These are phyloP conservation scores for Pestalotiopsis sp. DNA, from an alignment of 2,329 filamentous ascomycete species.

Conservation along the genomic window DNA sequence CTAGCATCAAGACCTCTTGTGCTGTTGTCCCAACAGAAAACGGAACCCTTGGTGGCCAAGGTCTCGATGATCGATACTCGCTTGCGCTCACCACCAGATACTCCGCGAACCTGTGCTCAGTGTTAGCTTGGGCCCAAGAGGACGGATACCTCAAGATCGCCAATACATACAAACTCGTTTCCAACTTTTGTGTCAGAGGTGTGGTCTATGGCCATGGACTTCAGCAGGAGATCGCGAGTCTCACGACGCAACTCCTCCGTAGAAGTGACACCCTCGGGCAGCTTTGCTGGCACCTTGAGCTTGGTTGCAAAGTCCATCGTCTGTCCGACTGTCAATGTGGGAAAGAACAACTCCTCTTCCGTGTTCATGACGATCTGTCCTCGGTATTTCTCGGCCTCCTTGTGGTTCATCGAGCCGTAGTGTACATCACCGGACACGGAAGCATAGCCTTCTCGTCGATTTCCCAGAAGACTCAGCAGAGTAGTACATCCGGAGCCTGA, in stretches of 20 bases:
- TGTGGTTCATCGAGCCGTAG: constrained; percentile 50
- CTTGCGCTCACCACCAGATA: constrained; percentile 71
- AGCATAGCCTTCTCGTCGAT: constrained; percentile 40
- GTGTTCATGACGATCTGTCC: constrained; percentile 63
- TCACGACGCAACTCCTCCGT: constrained; percentile 40
- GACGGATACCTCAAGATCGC: neutral
- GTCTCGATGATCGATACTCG: constrained; percentile 71
- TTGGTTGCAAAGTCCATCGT: constrained; percentile 69
- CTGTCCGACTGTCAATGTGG: constrained; percentile 75
- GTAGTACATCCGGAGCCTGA: constrained; percentile 47
- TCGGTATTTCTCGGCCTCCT: constrained; percentile 47
- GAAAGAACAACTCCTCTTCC: constrained; percentile 69
- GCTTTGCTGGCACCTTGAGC: constrained; percentile 13
- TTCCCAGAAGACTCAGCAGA: constrained; percentile 51
- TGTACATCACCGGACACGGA: constrained; percentile 51
- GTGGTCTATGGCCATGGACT: constrained; percentile 43
- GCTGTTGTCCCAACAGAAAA: constrained; percentile 71
- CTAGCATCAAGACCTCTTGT: constrained; percentile 69
- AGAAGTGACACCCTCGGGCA: neutral
- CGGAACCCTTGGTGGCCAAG: constrained; percentile 57
- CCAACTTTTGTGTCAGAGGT: constrained; percentile 65
- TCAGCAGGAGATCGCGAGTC: constrained; percentile 58
- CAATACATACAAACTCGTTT: constrained; percentile 55
- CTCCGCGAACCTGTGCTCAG: constrained; percentile 47
- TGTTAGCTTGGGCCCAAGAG: neutral